These are phyloP conservation scores for Amborella trichopoda DNA, from an alignment of 164 flowering plant genomes.

Conservation along the genomic window DNA sequence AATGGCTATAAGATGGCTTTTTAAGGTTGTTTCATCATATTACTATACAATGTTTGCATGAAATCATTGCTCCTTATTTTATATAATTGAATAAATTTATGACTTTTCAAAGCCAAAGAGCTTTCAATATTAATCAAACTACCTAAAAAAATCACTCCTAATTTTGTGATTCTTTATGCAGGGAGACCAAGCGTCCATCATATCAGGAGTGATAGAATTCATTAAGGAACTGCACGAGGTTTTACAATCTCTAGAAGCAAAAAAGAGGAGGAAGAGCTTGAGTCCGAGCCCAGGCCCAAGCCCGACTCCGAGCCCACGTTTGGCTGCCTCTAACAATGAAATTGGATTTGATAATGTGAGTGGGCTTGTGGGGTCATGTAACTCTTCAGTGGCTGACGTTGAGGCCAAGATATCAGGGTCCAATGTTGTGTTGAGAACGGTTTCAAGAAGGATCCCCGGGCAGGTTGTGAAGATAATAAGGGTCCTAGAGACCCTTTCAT, in stretches of 20 bases:
- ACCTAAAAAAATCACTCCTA: no score
- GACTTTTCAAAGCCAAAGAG: no score
- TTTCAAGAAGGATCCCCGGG: conserved; percentile 50
- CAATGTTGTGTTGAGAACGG: conserved; percentile 53
- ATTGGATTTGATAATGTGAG: conserved; percentile 18
- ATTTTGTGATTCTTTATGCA: conserved; percentile 11
- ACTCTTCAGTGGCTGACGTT: conserved; percentile 70
- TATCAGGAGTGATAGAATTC: conserved; percentile 88
- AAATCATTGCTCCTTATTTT: no score
- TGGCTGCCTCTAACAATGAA: conserved; percentile 6
- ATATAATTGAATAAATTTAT: no score
- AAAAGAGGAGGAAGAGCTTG: conserved; percentile 61
- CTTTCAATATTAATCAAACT: no score
- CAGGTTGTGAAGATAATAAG: conserved; percentile 55
- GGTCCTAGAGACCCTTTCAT: conserved; percentile 47
- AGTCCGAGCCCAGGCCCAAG: conserved; percentile 67
- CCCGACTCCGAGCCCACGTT: conserved; percentile 27
- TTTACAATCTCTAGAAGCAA: conserved; percentile 60
- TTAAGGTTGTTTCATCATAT: no score
- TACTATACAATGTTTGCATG: no score
- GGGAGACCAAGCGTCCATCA: conserved; percentile 97
- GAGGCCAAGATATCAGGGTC: conserved; percentile 87
- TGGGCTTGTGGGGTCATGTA: conserved; percentile 69
- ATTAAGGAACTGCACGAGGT: conserved; percentile 90
- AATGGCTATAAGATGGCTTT: no score